phyloP scores from a whole-genome alignment of 2,329 filamentous ascomycete species.

The Clarireedia monteithiana region DNA sequence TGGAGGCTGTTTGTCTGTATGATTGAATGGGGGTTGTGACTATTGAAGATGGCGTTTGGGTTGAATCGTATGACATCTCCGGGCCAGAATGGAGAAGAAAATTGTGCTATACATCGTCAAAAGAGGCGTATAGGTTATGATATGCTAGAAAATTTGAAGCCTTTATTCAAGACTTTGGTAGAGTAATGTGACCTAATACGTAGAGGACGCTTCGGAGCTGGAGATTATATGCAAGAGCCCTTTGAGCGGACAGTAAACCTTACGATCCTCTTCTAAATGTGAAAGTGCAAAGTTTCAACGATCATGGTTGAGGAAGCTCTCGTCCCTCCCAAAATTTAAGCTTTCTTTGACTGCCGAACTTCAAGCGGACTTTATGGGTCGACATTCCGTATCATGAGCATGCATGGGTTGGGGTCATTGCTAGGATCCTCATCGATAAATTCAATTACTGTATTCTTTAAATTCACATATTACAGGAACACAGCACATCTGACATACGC shows the following conservation, averaged over 20 bases:
- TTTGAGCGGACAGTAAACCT: too few species aligned
- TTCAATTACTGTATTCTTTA: not conserved
- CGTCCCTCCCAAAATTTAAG: too few species aligned
- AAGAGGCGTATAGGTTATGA: not conserved
- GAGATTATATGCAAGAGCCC: too few species aligned
- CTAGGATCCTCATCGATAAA: constrained; percentile 1
- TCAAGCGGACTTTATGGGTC: too few species aligned
- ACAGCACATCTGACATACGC: not conserved
- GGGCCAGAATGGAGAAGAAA: not conserved
- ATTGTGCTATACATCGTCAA: not conserved
- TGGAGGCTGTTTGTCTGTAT: not conserved
- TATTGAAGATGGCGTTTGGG: constrained; percentile 3
- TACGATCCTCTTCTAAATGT: too few species aligned
- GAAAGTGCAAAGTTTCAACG: too few species aligned
- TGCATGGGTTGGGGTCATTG: not conserved
- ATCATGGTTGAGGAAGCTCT: too few species aligned
- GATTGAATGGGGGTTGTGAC: not conserved
- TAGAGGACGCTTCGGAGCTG: too few species aligned
- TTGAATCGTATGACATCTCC: not conserved
- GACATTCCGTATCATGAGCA: not conserved
- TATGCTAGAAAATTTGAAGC: not conserved
- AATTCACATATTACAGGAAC: not conserved
- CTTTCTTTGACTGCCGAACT: too few species aligned
- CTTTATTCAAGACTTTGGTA: not conserved
- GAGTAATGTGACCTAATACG: not conserved